phyloP scores from a whole-genome alignment of 2,329 filamentous ascomycete genomes.

The Claviceps arundinis region DNA sequence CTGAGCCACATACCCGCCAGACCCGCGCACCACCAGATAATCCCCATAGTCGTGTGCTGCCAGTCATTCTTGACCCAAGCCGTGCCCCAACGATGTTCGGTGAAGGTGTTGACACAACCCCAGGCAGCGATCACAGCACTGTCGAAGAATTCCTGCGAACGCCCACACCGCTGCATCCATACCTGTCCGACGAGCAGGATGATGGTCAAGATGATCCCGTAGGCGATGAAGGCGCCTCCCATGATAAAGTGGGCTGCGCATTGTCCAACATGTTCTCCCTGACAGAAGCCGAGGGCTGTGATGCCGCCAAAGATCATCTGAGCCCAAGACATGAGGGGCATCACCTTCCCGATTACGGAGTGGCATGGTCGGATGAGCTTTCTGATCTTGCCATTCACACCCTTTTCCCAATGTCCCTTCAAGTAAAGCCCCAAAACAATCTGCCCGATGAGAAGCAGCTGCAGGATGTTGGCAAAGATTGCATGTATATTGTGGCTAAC shows the following conservation, averaged over 20 bases:
- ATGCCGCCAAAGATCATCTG: conserved; percentile 97
- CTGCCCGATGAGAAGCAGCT: conserved; percentile 66
- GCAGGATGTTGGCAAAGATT: conserved; percentile 65
- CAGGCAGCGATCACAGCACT: conserved; percentile 80
- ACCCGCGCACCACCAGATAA: conserved; percentile 95
- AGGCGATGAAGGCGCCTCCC: conserved; percentile 91
- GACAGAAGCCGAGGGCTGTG: conserved; percentile 82
- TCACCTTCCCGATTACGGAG: conserved; percentile 69
- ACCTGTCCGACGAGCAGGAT: conserved; percentile 77
- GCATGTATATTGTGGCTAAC: conserved; percentile 62
- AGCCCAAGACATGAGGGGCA: conserved; percentile 77
- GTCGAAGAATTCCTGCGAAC: conserved; percentile 95
- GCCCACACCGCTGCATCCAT: conserved; percentile 69
- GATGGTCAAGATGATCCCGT: conserved; percentile 77
- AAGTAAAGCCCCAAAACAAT: conserved; percentile 74
- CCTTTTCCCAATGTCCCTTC: conserved; percentile 76
- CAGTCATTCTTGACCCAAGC: conserved; percentile 88
- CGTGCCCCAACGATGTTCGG: conserved; percentile 86
- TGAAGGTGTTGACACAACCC: conserved; percentile 97
- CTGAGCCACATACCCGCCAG: conserved; percentile 88
- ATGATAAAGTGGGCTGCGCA: conserved; percentile 97
- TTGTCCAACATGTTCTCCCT: conserved; percentile 80
- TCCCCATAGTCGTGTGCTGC: conserved; percentile 98
- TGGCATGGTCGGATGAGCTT: conserved; percentile 59
- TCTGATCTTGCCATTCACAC: conserved; percentile 67